Conservation (phyloP, 2,329 filamentous ascomycete genomes). For the Colletotrichum eremochloae region DNA sequence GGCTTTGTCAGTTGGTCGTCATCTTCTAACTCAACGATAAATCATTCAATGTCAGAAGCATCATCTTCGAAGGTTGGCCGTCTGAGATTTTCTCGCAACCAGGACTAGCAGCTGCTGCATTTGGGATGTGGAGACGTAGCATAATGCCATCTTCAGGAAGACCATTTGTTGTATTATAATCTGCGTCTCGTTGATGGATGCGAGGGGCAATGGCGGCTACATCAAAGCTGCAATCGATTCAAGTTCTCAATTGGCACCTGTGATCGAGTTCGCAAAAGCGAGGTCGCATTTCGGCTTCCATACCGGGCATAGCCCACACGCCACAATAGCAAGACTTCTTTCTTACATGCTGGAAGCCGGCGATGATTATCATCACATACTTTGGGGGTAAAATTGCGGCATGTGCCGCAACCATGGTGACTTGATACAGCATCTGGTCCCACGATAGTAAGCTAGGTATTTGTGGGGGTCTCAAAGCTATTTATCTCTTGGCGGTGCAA, state of each 20-base stretch:
- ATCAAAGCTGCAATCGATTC: background rate
- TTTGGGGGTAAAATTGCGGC: too few relatives aligned
- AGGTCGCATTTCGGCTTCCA: slow-evolving; percentile 38
- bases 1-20: background rate
- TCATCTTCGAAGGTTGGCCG: slow-evolving; percentile 49
- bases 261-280: slow-evolving; percentile 43
- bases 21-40: slow-evolving; percentile 35
- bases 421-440: too few relatives aligned
- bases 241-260: too few relatives aligned
- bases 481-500: too few relatives aligned
- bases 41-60: slow-evolving; percentile 44
- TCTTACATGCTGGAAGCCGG: too few relatives aligned
- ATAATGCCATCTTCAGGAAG: slow-evolving; percentile 27
- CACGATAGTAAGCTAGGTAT: too few relatives aligned
- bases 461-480: too few relatives aligned
- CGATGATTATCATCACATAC: too few relatives aligned
- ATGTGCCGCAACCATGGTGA: too few relatives aligned
- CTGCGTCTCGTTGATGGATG: slow-evolving; percentile 4
- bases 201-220: background rate
- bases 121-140: slow-evolving; percentile 35
- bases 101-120: slow-evolving; percentile 39
- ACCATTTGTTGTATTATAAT: background rate
- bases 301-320: too few relatives aligned
- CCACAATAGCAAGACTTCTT: too few relatives aligned
- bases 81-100: slow-evolving; percentile 47